Percentiles rank a stretch among this genome's conserved stretches.
phyloP scores from a whole-genome alignment of 345 rosid species.

The Leavenworthia alabamica region DNA sequence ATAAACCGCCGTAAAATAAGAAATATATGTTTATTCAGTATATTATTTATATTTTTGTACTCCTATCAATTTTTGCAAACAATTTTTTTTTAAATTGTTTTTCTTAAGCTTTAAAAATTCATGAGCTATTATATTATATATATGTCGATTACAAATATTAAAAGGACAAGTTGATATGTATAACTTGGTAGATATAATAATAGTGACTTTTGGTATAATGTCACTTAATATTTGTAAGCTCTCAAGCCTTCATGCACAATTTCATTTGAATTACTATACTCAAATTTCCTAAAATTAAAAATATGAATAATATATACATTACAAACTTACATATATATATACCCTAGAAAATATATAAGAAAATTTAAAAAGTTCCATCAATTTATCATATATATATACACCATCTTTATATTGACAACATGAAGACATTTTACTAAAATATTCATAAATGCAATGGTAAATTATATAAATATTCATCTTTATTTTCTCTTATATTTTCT shows the following conservation, averaged over 20 bases:
- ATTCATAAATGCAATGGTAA: background rate
- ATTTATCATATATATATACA: too few species aligned
- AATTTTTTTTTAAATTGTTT: too few species aligned
- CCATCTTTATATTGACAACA: too few species aligned
- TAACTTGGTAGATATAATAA: constrained; percentile 22
- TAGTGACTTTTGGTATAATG: constrained; percentile 26
- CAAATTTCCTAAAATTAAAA: background rate
- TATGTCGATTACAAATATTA: too few species aligned
- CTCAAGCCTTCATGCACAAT: constrained; percentile 16
- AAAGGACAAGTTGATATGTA: constrained; percentile 21
- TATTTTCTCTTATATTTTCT: background rate
- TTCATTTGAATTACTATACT: constrained; percentile 17
- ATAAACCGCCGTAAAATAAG: constrained; percentile 32
- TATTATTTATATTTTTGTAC: background rate
- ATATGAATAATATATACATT: background rate
- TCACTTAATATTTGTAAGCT: constrained; percentile 25
- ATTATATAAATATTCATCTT: background rate
- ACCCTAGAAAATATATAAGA: background rate
- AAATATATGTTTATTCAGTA: constrained; percentile 5
- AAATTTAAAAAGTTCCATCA: background rate
- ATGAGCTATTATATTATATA: too few species aligned
- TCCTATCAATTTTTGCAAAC: constrained; percentile 1
- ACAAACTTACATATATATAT: background rate
- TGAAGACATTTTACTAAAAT: background rate
- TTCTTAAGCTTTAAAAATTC: background rate